These are phyloP conservation scores for Barnettozyma wickerhamii DNA, from an alignment of 805 yeast species.

Conservation along the genomic window DNA sequence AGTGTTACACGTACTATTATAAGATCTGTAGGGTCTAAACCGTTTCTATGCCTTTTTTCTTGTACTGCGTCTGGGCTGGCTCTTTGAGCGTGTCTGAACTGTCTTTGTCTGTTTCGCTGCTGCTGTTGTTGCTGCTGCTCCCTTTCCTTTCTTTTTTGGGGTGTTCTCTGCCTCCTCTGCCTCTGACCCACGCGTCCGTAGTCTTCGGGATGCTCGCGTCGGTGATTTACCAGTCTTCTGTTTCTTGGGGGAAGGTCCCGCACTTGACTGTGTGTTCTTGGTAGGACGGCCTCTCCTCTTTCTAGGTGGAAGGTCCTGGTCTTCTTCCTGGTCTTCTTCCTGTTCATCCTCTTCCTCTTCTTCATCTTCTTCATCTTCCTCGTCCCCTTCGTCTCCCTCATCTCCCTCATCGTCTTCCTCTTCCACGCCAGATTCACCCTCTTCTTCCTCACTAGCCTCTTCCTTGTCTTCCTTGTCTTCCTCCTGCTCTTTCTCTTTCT, in stretches of 20 bases:
- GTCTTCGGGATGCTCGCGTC: conserved; percentile 4
- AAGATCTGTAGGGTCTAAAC: no score
- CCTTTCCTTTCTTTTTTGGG: neutral
- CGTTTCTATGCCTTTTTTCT: no score
- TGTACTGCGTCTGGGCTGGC: conserved; percentile 15
- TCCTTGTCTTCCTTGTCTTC: conserved; percentile 2
- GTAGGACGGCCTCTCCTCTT: conserved; percentile 6
- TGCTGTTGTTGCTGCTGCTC: conserved; percentile 4
- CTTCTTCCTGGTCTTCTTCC: conserved; percentile 8
- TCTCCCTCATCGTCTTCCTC: conserved; percentile 9
- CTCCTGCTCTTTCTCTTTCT: conserved; percentile 4
- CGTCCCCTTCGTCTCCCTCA: conserved; percentile 15
- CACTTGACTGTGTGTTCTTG: neutral
- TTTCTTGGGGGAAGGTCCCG: conserved; percentile 2
- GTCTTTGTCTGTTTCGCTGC: neutral
- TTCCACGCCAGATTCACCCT: conserved; percentile 7
- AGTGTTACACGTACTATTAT: no score
- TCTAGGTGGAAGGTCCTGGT: conserved; percentile 2
- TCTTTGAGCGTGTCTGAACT: conserved; percentile 10
- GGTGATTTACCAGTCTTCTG: neutral
- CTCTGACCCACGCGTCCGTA: conserved; percentile 7
- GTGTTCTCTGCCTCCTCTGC: conserved; percentile 14
- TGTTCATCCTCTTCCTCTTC: conserved; percentile 8
- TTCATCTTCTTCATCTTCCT: conserved; percentile 12
- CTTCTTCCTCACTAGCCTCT: conserved; percentile 7